Evolutionary conservation across 2,329 filamentous ascomycete species (phyloP), one percentile per base, ranked within the genome.

Genomic region (Pseudodiploospora longispora): DNA sequence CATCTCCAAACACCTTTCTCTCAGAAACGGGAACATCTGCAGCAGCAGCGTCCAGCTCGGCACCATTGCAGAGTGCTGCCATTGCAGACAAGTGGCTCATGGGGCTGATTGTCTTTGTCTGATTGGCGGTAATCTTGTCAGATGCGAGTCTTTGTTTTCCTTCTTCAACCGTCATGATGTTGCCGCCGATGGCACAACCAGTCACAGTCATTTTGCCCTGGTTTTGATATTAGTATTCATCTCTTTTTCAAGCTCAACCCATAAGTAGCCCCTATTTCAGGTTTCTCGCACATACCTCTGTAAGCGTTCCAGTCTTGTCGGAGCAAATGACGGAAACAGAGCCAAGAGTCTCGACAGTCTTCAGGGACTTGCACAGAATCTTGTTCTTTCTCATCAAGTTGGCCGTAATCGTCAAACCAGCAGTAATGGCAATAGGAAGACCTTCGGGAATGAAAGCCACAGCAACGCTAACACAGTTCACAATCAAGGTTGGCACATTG

Each of bases 311-410:
- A 0, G 84, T 88, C 67, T 88, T 88, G 59, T 88, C 85, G 0
- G 82, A 86, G 59, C 84, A 87, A 35, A 89, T 81, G 6, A 86
- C 76, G 1, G 81, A 84, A 1, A 87, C 83, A 0, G 80, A 74
- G 1, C 85, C 85, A 1, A 88, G 71, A 0, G 84, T 88, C 62
- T 88, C 85, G 0, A 87, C 83, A 0, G 85, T 88, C 64, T 86
- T 86, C 38, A 90, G 70, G 0, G 82, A 86, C 64, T 89, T 89
- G 77, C 84, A 88, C 6, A 89, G 72, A 36, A 89, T 80, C 57
- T 84, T 83, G 60, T 88, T 82, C 64, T 83, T 81, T 50, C 74
- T 74, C 85, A 90, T 88, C 53, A 85, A 74, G 50, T 83, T 85
- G 19, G 85, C 85, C 1, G 79, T 83, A 47, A 90, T 89, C 0